These are phyloP conservation scores for Alloteropsis semialata DNA, from an alignment of 176 grass and related monocot genomes.

Conservation along the genomic window DNA sequence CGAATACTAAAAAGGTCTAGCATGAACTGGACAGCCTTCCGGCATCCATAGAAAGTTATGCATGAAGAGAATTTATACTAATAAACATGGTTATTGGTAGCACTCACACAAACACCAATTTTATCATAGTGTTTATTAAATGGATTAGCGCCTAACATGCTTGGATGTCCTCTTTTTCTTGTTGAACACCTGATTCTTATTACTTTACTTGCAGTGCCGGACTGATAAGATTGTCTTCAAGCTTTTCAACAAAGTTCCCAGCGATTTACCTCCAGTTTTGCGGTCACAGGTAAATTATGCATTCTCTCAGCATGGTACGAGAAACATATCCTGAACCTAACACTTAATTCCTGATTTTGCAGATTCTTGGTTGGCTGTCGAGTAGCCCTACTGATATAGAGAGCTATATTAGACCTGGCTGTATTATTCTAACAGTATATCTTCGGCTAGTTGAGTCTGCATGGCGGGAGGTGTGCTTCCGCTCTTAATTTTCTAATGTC, in stretches of 20 bases:
- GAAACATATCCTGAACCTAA: conserved; percentile 29
- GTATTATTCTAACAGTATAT: conserved; percentile 96
- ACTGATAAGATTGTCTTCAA: conserved; percentile 98
- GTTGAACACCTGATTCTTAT: not conserved
- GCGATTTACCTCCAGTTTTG: conserved; percentile 84
- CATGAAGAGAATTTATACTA: conserved; percentile 4
- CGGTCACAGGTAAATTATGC: conserved; percentile 63
- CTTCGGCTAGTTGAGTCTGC: conserved; percentile 77
- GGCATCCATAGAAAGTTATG: not conserved
- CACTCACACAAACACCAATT: not conserved
- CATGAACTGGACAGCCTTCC: not conserved
- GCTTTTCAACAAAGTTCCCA: conserved; percentile 92
- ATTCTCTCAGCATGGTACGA: conserved; percentile 4
- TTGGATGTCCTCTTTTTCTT: not conserved
- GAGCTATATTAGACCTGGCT: conserved; percentile 96
- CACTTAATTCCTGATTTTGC: conserved; percentile 43
- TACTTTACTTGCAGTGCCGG: conserved; percentile 61
- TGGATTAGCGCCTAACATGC: not conserved
- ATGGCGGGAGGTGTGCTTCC: conserved; percentile 67
- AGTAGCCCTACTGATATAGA: conserved; percentile 97
- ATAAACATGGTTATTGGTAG: not conserved
- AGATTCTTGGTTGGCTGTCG: conserved; percentile 97
- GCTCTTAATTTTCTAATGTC: not conserved
- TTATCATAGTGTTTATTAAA: not conserved
- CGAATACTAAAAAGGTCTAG: not conserved